A percentile compares a stretch with the other conserved stretches of the same genome.
phyloP scores from a whole-genome alignment of 106 monocot genomes.

The Allium sativum region DNA sequence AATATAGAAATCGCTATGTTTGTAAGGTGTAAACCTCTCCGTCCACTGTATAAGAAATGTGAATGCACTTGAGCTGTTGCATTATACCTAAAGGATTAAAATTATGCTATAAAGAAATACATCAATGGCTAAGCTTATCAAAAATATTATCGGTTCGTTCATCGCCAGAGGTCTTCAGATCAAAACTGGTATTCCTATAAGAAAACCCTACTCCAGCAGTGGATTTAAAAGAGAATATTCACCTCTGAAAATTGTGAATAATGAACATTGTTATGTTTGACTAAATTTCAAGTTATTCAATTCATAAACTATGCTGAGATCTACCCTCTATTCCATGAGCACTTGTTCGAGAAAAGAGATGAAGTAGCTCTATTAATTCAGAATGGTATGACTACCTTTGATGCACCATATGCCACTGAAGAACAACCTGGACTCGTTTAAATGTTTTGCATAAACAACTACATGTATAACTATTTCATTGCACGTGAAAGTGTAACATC shows the following conservation, averaged over 20 bases:
- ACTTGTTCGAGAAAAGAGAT: conserved; percentile 72
- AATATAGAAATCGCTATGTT: conserved; percentile 76
- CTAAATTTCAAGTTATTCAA: conserved; percentile 1
- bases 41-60: conserved; percentile 73
- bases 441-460: too few relatives aligned
- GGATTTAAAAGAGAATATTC: conserved; percentile 84
- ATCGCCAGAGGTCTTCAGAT: conserved; percentile 78
- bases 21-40: conserved; percentile 76
- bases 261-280: background rate
- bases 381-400: conserved; percentile 92
- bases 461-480: too few relatives aligned
- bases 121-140: background rate
- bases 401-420: conserved; percentile 91
- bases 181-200: conserved; percentile 72
- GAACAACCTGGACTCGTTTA: conserved; percentile 89
- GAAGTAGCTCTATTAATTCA: conserved; percentile 60
- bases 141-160: conserved; percentile 46
- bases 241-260: conserved; percentile 38
- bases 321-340: conserved; percentile 93
- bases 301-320: too few relatives aligned
- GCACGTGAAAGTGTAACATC: too few relatives aligned
- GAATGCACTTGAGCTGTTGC: conserved; percentile 55
- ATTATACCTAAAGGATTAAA: background rate
- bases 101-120: background rate
- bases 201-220: conserved; percentile 95